Evolutionary conservation across 805 yeast genomes (phyloP).

Genomic region (Starmerella stellata): DNA sequence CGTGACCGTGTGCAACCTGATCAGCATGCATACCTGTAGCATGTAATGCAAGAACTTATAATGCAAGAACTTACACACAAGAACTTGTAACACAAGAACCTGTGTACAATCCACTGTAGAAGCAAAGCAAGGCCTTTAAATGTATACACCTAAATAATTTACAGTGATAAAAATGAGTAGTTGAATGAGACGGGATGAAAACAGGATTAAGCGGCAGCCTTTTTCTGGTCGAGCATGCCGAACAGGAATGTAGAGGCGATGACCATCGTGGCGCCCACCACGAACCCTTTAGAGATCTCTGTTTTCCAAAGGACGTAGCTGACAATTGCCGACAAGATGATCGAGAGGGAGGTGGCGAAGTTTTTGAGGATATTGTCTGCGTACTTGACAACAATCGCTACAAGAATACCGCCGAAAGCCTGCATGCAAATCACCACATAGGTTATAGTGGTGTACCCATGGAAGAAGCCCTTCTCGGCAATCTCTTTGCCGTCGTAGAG

Average conservation of each 20-base stretch:
- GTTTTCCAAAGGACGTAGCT: conserved; percentile 24
- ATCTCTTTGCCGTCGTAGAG: conserved; percentile 24
- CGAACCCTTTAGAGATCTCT: conserved; percentile 22
- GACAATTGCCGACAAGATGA: conserved; percentile 25
- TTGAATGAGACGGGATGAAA: no score
- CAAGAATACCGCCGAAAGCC: conserved; percentile 28
- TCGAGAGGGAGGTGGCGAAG: conserved; percentile 27
- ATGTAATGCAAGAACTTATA: no score
- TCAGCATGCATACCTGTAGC: no score
- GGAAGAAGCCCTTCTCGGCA: conserved; percentile 24
- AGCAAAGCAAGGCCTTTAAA: no score
- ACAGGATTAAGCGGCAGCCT: no score
- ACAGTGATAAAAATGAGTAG: no score
- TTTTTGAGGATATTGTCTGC: conserved; percentile 30
- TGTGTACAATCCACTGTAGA: no score
- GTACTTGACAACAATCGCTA: conserved; percentile 28
- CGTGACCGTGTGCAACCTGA: no score
- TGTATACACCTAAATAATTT: no score
- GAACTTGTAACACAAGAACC: no score
- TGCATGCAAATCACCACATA: conserved; percentile 25
- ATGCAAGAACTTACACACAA: no score
- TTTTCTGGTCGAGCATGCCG: conserved; percentile 14
- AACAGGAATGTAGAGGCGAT: conserved; percentile 25
- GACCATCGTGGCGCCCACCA: conserved; percentile 24
- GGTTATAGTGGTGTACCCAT: conserved; percentile 26